phyloP scores from a whole-genome alignment of 805 yeast species.

The Candida maris region DNA sequence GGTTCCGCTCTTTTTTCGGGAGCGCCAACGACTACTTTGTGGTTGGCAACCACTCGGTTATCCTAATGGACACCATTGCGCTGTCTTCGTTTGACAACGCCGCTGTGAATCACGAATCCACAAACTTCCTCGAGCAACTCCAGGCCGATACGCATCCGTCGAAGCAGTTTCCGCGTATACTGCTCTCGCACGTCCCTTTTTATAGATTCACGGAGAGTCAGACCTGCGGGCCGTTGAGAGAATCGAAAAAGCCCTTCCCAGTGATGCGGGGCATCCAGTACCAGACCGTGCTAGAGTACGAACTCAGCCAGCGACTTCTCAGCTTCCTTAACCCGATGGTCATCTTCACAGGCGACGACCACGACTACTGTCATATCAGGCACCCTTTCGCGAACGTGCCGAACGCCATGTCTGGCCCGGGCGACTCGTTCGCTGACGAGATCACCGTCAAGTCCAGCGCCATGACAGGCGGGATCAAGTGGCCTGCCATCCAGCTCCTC shows the following conservation, averaged over 20 bases:
- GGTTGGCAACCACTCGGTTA: conserved; percentile 65
- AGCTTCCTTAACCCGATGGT: conserved; percentile 56
- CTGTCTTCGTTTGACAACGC: conserved; percentile 53
- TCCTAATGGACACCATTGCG: conserved; percentile 78
- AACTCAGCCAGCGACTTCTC: conserved; percentile 55
- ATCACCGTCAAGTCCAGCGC: conserved; percentile 86
- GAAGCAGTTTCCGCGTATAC: conserved; percentile 53
- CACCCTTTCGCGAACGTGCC: conserved; percentile 38
- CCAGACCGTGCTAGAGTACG: conserved; percentile 74
- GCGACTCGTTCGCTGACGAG: conserved; percentile 39
- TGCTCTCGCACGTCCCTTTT: conserved; percentile 85
- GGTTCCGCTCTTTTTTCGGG: conserved; percentile 76
- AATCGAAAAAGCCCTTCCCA: conserved; percentile 62
- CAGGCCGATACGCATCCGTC: conserved; percentile 19
- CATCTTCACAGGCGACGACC: conserved; percentile 93
- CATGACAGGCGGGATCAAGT: conserved; percentile 85
- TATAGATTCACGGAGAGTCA: conserved; percentile 58
- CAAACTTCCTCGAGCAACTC: conserved; percentile 46
- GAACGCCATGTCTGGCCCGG: conserved; percentile 1
- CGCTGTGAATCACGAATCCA: conserved; percentile 45
- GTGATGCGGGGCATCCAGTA: conserved; percentile 76
- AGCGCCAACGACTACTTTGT: conserved; percentile 53
- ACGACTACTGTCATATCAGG: conserved; percentile 81
- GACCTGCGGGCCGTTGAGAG: conserved; percentile 74
- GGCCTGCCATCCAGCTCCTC: conserved; percentile 84